Base-by-base conservation (phyloP, 306 rosid species). In the Hippophae tibetana region DNA sequence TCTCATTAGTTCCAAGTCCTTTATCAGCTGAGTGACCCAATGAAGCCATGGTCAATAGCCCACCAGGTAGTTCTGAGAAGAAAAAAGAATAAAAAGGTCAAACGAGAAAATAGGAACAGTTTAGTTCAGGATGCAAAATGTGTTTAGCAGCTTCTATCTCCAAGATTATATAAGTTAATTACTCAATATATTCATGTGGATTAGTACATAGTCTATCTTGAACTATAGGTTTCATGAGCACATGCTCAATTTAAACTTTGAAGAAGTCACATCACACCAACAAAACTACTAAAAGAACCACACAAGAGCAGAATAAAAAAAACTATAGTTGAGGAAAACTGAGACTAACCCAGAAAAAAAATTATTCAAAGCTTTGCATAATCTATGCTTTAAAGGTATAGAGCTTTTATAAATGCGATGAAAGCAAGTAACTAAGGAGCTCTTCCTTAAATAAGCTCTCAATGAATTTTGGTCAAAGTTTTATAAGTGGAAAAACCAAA, bases 391-490 rank as follows among this genome's bases (percentile, higher is more conserved):
- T 26, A 53, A 73, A 49, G 61, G 9, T 55, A 40, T 9, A 42
- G 54, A 64, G 69, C 62, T 56, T 65, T 63, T 42, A 69, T 72
- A 62, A 51, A 58, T 31, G 38, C 38, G 5, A 69, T 47, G 47
- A 51, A 66, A 72, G 51, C 52, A 40, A 7, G 46, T 43, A 13
- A 31, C 13, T 55, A 51, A 40, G 65, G 69, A 73, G 77, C 67
- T 66, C 69, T 47, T 58, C 70, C 69, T 75, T 78, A 75, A 72
- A 74, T 72, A 77, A 67, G 79, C 64, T 43, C 42, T 9, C 13
- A 62, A 71, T 55, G 70, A 55, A 42, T 81, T 60, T 42, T 38
- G 51, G 86, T 80, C 87, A 80, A 83, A 75, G 76, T 65, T 79
- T 53, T 81, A 79, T 62, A 45, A 76, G 81, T 79, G 86, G 47